Percentiles rank a stretch among this genome's conserved stretches.
phyloP scores from a whole-genome alignment of 2,329 filamentous ascomycete species.

The Stachybotrys chartarum region DNA sequence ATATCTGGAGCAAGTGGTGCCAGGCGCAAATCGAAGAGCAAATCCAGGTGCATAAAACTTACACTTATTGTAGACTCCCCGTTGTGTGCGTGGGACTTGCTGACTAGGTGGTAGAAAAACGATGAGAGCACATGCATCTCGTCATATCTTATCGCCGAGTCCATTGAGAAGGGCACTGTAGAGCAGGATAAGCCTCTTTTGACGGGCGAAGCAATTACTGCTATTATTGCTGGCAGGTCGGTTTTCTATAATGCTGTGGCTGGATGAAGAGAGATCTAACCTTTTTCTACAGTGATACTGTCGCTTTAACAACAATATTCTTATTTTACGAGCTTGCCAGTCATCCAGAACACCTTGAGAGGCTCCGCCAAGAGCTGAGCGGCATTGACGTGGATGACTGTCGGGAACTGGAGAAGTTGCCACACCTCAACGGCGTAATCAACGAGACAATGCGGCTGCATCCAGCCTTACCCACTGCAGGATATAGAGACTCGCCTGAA shows the following conservation, averaged over 20 bases:
- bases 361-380: constrained; percentile 2
- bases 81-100: background rate
- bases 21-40: constrained; percentile 8
- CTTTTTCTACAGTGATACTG: constrained; percentile 8
- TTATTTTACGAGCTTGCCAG: constrained; percentile 11
- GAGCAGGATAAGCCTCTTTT: background rate
- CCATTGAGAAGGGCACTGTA: background rate
- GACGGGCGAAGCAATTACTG: constrained; percentile 9
- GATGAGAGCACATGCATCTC: background rate
- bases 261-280: background rate
- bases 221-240: constrained; percentile 14
- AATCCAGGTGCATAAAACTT: constrained; percentile 1
- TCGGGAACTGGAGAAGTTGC: constrained; percentile 8
- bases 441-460: constrained; percentile 16
- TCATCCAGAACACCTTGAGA: constrained; percentile 6
- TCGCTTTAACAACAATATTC: constrained; percentile 7
- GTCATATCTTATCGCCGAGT: background rate
- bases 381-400: constrained; percentile 10
- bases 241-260: background rate
- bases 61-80: background rate
- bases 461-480: constrained; percentile 11
- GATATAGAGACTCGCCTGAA: constrained; percentile 9
- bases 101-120: background rate
- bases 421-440: constrained; percentile 15
- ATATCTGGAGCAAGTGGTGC: constrained; percentile 12